A percentile compares a stretch with the other conserved stretches of the same genome.
Conservation (phyloP, 768 basidiomycete species). For the Brasilioporus rufonigricans region DNA sequence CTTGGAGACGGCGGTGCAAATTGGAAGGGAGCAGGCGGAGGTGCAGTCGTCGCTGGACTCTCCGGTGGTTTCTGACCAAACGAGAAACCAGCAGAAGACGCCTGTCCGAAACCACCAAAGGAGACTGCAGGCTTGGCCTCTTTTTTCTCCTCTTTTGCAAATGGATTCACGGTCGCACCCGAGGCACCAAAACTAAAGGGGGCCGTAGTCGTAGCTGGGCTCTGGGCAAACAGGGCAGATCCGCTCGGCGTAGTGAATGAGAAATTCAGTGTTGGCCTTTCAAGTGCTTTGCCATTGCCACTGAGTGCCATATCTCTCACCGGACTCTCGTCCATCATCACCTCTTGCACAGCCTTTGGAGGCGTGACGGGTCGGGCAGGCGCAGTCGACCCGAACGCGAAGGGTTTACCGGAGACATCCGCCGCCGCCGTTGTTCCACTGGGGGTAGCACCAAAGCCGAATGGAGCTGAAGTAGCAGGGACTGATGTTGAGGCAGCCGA, state of each 20-base stretch:
- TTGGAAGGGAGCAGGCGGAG: constrained; percentile 42
- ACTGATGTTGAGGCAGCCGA: constrained; percentile 35
- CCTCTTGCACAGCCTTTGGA: constrained; percentile 63
- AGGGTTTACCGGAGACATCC: constrained; percentile 50
- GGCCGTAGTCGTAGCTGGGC: constrained; percentile 30
- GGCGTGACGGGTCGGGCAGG: constrained; percentile 58
- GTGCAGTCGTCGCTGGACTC: constrained; percentile 38
- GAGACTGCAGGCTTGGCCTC: constrained; percentile 40
- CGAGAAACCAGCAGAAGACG: constrained; percentile 40
- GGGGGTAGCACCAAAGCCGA: constrained; percentile 48
- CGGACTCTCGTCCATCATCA: constrained; percentile 82
- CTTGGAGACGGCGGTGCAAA: constrained; percentile 43
- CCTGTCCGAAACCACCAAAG: constrained; percentile 50
- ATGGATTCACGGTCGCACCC: constrained; percentile 40
- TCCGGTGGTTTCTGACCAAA: constrained; percentile 46
- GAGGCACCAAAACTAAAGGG: constrained; percentile 36
- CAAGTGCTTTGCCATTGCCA: constrained; percentile 34
- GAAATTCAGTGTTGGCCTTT: constrained; percentile 46
- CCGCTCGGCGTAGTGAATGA: constrained; percentile 42
- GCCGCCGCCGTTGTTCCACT: constrained; percentile 34
- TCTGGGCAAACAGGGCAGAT: constrained; percentile 35
- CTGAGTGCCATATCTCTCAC: constrained; percentile 56
- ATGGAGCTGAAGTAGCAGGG: constrained; percentile 32
- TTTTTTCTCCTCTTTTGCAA: constrained; percentile 47
- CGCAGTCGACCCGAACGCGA: constrained; percentile 49